phyloP scores from a whole-genome alignment of 129 eudicot species.

The Helianthus annuus region HanXRQr2.0-SUNRISE NC_035433.2:81145561-81146060 shows the following conservation, averaged over 20 bases:
- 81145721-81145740: no score
- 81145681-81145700: no score
- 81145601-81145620: no score
- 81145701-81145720: no score
- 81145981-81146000: background rate
- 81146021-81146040: background rate
- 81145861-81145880: no score
- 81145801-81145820: background rate
- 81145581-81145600: no score
- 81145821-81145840: background rate
- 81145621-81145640: no score
- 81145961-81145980: background rate
- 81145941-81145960: slow-evolving; percentile 6
- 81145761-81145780: background rate
- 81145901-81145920: background rate
- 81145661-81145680: no score
- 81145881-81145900: background rate
- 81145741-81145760: no score
- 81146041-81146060: background rate
- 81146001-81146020: background rate
- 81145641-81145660: no score
- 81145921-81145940: background rate
- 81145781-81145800: background rate
- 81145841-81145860: background rate
- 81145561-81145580: no score